Conservation (phyloP, 2,329 filamentous ascomycete genomes). For the Phyllosticta citribraziliensis region DNA sequence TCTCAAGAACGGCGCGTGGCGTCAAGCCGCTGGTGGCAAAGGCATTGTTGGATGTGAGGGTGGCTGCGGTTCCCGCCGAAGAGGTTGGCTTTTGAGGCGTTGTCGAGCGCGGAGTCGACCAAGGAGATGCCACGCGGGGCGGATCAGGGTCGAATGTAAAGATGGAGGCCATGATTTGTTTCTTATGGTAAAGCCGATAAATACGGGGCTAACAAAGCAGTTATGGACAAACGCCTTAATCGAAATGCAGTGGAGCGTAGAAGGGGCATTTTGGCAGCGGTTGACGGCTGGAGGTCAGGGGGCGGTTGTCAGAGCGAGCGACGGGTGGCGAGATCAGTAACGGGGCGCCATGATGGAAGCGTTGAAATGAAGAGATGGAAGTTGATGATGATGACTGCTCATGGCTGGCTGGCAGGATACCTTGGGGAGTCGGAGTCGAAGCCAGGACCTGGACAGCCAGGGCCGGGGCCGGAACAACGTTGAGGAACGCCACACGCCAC, state of each 20-base stretch:
- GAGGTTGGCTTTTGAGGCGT: slow-evolving; percentile 10
- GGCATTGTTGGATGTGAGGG: not conserved
- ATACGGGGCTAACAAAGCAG: not conserved
- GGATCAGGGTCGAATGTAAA: slow-evolving; percentile 92
- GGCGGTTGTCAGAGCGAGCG: not conserved
- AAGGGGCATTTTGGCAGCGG: slow-evolving; percentile 40
- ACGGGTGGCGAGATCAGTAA: not conserved
- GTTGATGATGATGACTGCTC: not conserved
- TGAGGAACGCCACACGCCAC: not conserved
- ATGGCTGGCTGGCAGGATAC: not conserved
- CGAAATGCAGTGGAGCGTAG: slow-evolving; percentile 38
- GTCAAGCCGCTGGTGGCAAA: not conserved
- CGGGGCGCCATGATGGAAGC: not conserved
- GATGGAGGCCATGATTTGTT: slow-evolving; percentile 67
- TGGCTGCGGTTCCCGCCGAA: not conserved
- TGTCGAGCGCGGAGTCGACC: slow-evolving; percentile 52
- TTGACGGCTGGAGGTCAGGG: not conserved
- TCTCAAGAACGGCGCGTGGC: slow-evolving; percentile 13
- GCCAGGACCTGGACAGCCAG: too few species aligned
- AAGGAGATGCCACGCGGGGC: slow-evolving; percentile 80
- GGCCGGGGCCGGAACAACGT: not conserved
- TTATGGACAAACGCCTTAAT: slow-evolving; percentile 21
- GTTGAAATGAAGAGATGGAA: not conserved
- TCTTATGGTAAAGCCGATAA: not conserved
- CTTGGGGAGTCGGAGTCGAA: not conserved